phyloP scores from a whole-genome alignment of 192 early-diverging fungal species.

The Coemansia asiatica region DNA sequence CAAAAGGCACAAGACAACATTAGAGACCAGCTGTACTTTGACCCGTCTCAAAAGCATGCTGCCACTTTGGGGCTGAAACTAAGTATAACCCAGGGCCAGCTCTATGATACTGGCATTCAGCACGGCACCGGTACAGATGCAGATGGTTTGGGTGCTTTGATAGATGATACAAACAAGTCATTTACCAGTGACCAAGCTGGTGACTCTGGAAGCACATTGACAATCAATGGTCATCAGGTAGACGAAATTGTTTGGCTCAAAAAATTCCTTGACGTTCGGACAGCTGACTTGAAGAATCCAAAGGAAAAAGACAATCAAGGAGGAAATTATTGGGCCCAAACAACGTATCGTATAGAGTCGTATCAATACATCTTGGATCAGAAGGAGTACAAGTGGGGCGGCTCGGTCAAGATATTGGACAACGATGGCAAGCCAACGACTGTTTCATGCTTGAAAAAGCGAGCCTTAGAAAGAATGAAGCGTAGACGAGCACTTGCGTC shows the following conservation, averaged over 20 bases:
- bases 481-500: background rate
- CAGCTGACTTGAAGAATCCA: constrained; percentile 43
- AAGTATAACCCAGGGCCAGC: constrained; percentile 41
- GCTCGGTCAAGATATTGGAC: constrained; percentile 41
- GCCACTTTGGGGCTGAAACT: constrained; percentile 23
- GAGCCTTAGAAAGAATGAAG: background rate
- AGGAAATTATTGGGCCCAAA: constrained; percentile 46
- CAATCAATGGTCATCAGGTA: constrained; percentile 30
- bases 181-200: constrained; percentile 21
- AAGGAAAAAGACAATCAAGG: constrained; percentile 31
- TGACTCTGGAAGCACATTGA: constrained; percentile 37
- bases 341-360: constrained; percentile 48
- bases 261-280: constrained; percentile 51
- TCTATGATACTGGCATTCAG: constrained; percentile 58
- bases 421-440: constrained; percentile 45
- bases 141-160: constrained; percentile 41
- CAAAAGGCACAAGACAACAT: constrained; percentile 26
- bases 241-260: constrained; percentile 51
- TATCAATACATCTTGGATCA: constrained; percentile 41
- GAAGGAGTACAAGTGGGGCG: constrained; percentile 26
- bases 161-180: constrained; percentile 18
- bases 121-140: constrained; percentile 40
- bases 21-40: constrained; percentile 30
- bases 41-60: constrained; percentile 18
- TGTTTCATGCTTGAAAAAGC: constrained; percentile 17